phyloP scores from a whole-genome alignment of 345 rosid species.

The Camelina laxa region DNA sequence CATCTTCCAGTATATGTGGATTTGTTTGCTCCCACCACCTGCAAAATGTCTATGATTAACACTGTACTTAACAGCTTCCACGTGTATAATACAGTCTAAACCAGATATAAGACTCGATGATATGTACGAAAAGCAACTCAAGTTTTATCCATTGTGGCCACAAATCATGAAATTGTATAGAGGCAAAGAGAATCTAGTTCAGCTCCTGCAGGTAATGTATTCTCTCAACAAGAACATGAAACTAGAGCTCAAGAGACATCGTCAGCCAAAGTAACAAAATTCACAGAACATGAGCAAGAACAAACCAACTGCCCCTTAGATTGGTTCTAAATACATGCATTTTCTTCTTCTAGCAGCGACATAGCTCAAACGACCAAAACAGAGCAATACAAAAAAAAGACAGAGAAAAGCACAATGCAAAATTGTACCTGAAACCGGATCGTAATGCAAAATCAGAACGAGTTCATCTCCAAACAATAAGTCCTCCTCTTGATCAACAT shows the following conservation, averaged over 20 bases:
- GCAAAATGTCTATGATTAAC: slow-evolving; percentile 8
- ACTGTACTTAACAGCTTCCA: slow-evolving; percentile 5
- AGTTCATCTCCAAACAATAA: slow-evolving; percentile 98
- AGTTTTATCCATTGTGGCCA: not conserved
- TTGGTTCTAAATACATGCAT: not conserved
- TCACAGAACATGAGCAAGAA: not conserved
- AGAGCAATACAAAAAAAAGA: not conserved
- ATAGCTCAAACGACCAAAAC: not conserved
- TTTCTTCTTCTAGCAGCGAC: not conserved
- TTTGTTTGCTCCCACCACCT: slow-evolving; percentile 23
- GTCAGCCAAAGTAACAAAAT: not conserved
- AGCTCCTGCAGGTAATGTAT: too few species aligned
- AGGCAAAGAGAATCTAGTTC: not conserved
- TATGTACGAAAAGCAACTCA: not conserved
- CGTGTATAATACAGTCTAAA: not conserved
- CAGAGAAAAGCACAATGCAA: not conserved
- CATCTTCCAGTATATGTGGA: slow-evolving; percentile 13
- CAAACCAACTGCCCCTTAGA: not conserved
- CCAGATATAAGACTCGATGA: not conserved
- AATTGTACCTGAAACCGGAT: slow-evolving; percentile 25
- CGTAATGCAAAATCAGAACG: slow-evolving; percentile 58
- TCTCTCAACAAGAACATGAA: too few species aligned
- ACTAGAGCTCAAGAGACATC: not conserved
- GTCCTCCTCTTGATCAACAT: slow-evolving; percentile 91
- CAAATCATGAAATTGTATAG: not conserved